Conservation (phyloP, 805 yeast genomes). For the Candida awuae region DNA sequence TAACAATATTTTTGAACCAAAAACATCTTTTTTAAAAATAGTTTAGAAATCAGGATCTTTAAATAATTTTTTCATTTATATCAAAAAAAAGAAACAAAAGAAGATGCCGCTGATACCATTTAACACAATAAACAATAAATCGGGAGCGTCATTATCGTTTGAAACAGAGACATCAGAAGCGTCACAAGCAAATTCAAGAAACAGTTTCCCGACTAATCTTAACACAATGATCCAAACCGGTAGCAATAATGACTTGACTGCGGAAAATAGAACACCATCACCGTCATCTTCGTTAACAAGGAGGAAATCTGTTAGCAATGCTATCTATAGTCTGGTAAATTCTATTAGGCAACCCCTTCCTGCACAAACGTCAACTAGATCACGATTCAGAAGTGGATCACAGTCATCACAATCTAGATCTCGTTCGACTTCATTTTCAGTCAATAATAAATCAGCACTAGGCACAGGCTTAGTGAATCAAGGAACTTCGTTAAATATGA, state of each 20-base stretch:
- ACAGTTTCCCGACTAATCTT: neutral
- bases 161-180: too few species aligned
- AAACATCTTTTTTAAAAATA: too few species aligned
- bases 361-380: neutral
- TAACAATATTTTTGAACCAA: too few species aligned
- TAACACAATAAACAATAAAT: slow-evolving; percentile 1
- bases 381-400: slow-evolving; percentile 8
- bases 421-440: slow-evolving; percentile 10
- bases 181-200: neutral
- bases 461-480: too few species aligned
- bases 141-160: neutral
- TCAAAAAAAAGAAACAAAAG: neutral
- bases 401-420: slow-evolving; percentile 9
- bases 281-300: slow-evolving; percentile 5
- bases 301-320: slow-evolving; percentile 25
- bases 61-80: too few species aligned
- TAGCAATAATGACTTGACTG: neutral
- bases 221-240: neutral
- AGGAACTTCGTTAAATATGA: too few species aligned
- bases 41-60: too few species aligned
- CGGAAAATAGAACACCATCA: slow-evolving; percentile 2
- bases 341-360: slow-evolving; percentile 17
- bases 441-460: neutral
- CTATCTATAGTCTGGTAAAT: slow-evolving; percentile 21
- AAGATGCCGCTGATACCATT: slow-evolving; percentile 8